Conservation (phyloP, 2,329 filamentous ascomycete genomes). For the Sporothrix pallida region DNA sequence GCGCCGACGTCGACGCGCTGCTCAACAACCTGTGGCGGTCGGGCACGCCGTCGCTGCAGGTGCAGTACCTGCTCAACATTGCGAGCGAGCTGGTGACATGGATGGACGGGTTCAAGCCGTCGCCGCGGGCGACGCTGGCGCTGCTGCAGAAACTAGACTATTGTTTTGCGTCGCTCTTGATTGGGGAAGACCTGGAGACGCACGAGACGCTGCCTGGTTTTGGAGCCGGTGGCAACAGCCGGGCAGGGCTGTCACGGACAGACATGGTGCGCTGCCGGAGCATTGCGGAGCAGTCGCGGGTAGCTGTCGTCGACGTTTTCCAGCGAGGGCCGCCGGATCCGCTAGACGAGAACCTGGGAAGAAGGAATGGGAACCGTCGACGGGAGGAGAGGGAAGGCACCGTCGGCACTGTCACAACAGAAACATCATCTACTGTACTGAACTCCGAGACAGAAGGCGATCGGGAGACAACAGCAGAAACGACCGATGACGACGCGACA, state of each 20-base stretch:
- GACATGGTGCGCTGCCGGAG: constrained; percentile 89
- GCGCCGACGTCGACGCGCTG: constrained; percentile 73
- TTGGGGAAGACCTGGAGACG: constrained; percentile 69
- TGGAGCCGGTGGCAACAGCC: constrained; percentile 54
- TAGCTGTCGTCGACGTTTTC: constrained; percentile 72
- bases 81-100: constrained; percentile 75
- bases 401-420: constrained; percentile 37
- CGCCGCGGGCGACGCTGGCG: constrained; percentile 70
- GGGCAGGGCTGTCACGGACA: constrained; percentile 72
- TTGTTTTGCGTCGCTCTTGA: constrained; percentile 77
- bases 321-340: constrained; percentile 46
- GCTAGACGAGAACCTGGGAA: constrained; percentile 15
- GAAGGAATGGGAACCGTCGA: neutral
- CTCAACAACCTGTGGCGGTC: constrained; percentile 85
- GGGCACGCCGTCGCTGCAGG: constrained; percentile 80
- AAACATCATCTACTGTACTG: constrained; percentile 42
- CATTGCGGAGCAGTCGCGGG: constrained; percentile 75
- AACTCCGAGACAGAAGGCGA: constrained; percentile 32
- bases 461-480: constrained; percentile 48
- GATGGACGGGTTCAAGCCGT: constrained; percentile 72
- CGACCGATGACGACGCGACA: constrained; percentile 4
- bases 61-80: constrained; percentile 81
- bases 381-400: constrained; percentile 33
- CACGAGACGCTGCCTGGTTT: constrained; percentile 73
- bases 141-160: constrained; percentile 80